These are phyloP conservation scores for Papiliotrema terrestris DNA, from an alignment of 1,284 basidiomycete species.

Conservation along the genomic window DNA sequence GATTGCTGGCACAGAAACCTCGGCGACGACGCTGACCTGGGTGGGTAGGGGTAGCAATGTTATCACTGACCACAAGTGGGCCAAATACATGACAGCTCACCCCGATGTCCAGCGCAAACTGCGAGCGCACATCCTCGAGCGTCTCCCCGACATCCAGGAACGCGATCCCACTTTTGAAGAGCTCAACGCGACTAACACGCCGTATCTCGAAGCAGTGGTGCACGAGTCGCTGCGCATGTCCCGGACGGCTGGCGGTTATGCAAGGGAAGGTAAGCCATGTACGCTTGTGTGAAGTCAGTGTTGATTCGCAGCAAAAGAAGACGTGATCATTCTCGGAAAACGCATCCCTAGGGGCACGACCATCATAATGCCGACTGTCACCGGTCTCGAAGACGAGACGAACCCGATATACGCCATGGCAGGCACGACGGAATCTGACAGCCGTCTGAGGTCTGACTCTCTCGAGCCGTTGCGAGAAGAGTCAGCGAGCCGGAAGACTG, in stretches of 20 bases:
- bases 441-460: neutral
- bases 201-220: slow-evolving; percentile 51
- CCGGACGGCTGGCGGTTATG: slow-evolving; percentile 24
- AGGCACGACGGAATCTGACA: neutral
- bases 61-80: slow-evolving; percentile 13
- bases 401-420: slow-evolving; percentile 7
- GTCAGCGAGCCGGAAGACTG: slow-evolving; percentile 11
- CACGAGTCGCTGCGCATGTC: slow-evolving; percentile 30
- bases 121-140: slow-evolving; percentile 13
- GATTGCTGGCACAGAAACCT: slow-evolving; percentile 29
- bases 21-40: slow-evolving; percentile 24
- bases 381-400: slow-evolving; percentile 12
- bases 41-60: slow-evolving; percentile 5
- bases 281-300: neutral
- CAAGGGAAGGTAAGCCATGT: slow-evolving; percentile 18
- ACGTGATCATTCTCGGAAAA: slow-evolving; percentile 30
- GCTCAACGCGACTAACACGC: slow-evolving; percentile 52
- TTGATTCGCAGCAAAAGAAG: slow-evolving; percentile 19
- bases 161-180: slow-evolving; percentile 18
- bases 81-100: slow-evolving; percentile 28
- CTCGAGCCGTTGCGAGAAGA: slow-evolving; percentile 2
- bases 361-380: slow-evolving; percentile 20
- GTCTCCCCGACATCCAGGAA: slow-evolving; percentile 19
- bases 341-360: slow-evolving; percentile 26
- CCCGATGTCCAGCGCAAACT: slow-evolving; percentile 31